phyloP scores from a whole-genome alignment of 2,329 filamentous ascomycete genomes.

The Aspergillus sp. region DNA sequence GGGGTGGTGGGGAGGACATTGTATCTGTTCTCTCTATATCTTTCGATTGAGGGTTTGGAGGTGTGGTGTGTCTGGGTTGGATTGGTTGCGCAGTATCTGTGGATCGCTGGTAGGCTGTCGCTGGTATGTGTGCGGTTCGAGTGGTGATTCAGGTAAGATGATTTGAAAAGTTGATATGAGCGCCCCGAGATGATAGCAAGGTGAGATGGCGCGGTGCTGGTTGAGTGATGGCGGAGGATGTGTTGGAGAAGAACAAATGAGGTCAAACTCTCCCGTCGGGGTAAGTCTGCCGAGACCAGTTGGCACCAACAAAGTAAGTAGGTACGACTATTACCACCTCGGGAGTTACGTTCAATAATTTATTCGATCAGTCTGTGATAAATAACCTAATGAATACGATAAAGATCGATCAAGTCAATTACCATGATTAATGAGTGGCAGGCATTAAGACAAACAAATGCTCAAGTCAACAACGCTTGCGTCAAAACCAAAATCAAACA shows the following conservation, averaged over 20 bases:
- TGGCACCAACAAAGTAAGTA: not conserved
- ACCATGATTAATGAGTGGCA: no score
- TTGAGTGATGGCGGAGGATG: not conserved
- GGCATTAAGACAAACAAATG: no score
- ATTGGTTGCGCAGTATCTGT: no score
- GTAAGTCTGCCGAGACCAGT: not conserved
- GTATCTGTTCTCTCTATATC: not conserved
- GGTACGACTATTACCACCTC: not conserved
- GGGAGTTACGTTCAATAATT: not conserved
- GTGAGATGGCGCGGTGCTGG: not conserved
- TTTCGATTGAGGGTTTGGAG: not conserved
- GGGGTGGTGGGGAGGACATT: conserved; percentile 41
- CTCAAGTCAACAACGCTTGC: no score
- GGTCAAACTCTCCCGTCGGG: not conserved
- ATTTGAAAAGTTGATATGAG: no score
- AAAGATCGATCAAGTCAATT: no score
- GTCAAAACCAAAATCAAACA: not conserved
- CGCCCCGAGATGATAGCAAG: no score
- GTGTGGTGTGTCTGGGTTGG: no score
- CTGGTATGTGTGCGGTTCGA: no score
- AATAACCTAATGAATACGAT: no score
- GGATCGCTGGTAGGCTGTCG: no score
- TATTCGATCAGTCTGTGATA: not conserved
- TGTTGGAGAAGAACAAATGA: not conserved
- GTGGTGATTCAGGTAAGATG: no score